Conservation (phyloP, 2,329 filamentous ascomycete genomes). For the Alternaria sp. region DNA sequence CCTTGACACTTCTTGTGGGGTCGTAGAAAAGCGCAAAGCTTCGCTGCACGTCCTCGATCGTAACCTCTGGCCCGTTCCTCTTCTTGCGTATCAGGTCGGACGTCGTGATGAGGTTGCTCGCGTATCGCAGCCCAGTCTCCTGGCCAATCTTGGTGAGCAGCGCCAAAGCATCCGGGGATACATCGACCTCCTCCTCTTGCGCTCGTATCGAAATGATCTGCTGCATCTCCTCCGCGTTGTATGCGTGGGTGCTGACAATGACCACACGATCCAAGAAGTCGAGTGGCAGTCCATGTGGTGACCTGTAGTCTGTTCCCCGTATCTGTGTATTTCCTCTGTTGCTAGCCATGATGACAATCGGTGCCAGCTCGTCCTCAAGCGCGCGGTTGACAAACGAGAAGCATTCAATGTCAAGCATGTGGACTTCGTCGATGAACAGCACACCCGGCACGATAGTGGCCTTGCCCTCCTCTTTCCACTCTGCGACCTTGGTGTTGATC, state of each 20-base stretch:
- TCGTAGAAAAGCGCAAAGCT: constrained; percentile 97
- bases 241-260: constrained; percentile 92
- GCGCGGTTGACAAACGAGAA: constrained; percentile 99
- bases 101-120: constrained; percentile 97
- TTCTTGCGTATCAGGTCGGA: constrained; percentile 87
- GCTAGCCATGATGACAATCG: constrained; percentile 99
- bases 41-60: constrained; percentile 86
- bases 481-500: constrained; percentile 98
- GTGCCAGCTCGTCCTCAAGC: constrained; percentile 90
- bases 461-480: constrained; percentile 99
- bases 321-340: constrained; percentile 93
- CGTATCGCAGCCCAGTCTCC: constrained; percentile 90
- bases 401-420: constrained; percentile 99
- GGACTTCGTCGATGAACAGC: constrained; percentile 97
- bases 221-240: constrained; percentile 81
- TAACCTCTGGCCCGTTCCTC: constrained; percentile 82
- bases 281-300: constrained; percentile 89
- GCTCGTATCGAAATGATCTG: constrained; percentile 93
- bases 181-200: constrained; percentile 93
- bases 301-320: constrained; percentile 89
- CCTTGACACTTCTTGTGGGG: constrained; percentile 79
- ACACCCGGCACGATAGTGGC: constrained; percentile 97
- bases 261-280: constrained; percentile 96
- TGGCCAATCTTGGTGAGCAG: constrained; percentile 94
- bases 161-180: constrained; percentile 86